A percentile compares a stretch with the other conserved stretches of the same genome.
phyloP scores from a whole-genome alignment of 495 filamentous ascomycete species.

The Umbilicaria muhlenbergii region DNA sequence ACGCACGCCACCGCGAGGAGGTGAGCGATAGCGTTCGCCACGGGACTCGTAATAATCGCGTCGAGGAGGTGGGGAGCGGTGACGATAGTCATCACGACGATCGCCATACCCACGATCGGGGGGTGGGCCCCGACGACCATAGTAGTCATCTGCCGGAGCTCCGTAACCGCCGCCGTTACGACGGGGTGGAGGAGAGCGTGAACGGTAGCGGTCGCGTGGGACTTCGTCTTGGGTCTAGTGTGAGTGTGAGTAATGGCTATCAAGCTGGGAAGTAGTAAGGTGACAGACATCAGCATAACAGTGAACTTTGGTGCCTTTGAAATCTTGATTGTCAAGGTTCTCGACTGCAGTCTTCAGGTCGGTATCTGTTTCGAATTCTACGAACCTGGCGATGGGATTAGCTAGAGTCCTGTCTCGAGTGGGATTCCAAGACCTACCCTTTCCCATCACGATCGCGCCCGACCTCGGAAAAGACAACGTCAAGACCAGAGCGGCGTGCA shows the following conservation, averaged over 20 bases:
- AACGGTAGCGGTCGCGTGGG: constrained; percentile 46
- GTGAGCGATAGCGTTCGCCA: constrained; percentile 43
- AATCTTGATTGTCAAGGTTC: constrained; percentile 80
- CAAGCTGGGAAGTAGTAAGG: constrained; percentile 1
- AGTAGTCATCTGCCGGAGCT: constrained; percentile 46
- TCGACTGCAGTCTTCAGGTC: constrained; percentile 83
- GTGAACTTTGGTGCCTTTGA: constrained; percentile 71
- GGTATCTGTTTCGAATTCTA: constrained; percentile 86
- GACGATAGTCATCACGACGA: constrained; percentile 65
- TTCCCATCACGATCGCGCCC: constrained; percentile 81
- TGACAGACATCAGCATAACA: constrained; percentile 72
- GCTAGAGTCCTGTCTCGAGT: constrained; percentile 1
- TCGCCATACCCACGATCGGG: constrained; percentile 66
- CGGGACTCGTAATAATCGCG: constrained; percentile 74
- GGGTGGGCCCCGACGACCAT: constrained; percentile 59
- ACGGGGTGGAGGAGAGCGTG: constrained; percentile 64
- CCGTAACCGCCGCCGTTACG: constrained; percentile 44
- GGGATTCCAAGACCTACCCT: constrained; percentile 49
- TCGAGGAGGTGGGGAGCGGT: constrained; percentile 60
- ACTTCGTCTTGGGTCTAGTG: constrained; percentile 52
- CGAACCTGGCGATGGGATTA: constrained; percentile 49
- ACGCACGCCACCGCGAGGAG: constrained; percentile 40
- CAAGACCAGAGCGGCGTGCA: constrained; percentile 86
- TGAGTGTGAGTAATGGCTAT: constrained; percentile 28
- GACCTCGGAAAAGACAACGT: constrained; percentile 96